phyloP scores from a whole-genome alignment of 2,329 filamentous ascomycete species.

The Mycosphaerella arachidis region DNA sequence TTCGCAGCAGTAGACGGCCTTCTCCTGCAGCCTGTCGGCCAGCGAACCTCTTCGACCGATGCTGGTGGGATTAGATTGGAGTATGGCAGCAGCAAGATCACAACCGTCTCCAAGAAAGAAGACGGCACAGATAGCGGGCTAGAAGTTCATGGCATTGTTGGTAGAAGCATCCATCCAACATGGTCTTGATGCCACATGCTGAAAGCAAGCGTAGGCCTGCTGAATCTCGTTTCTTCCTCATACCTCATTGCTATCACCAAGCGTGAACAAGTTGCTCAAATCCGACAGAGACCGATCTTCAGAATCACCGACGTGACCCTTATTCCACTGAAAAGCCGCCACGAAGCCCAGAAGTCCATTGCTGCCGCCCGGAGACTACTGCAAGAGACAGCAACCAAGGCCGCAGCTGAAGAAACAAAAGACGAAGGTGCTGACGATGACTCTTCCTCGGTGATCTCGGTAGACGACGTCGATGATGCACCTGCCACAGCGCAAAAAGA shows the following conservation, averaged over 20 bases:
- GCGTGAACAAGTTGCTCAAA: slow-evolving; percentile 81
- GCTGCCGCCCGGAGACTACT: slow-evolving; percentile 52
- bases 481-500: slow-evolving; percentile 14
- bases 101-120: slow-evolving; percentile 38
- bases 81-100: slow-evolving; percentile 49
- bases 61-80: slow-evolving; percentile 11
- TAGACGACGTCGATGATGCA: slow-evolving; percentile 27
- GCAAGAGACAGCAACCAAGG: slow-evolving; percentile 13
- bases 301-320: slow-evolving; percentile 82
- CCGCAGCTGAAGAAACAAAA: slow-evolving; percentile 27
- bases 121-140: slow-evolving; percentile 39
- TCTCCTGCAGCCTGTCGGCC: slow-evolving; percentile 66
- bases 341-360: slow-evolving; percentile 70
- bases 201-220: slow-evolving; percentile 58
- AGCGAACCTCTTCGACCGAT: slow-evolving; percentile 37
- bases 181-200: slow-evolving; percentile 1
- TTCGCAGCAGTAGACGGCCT: slow-evolving; percentile 74
- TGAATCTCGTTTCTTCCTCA: slow-evolving; percentile 73
- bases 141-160: slow-evolving; percentile 52
- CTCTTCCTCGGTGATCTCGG: slow-evolving; percentile 33
- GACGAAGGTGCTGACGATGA: slow-evolving; percentile 31
- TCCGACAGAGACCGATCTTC: slow-evolving; percentile 78
- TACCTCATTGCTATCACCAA: slow-evolving; percentile 85
- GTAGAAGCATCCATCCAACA: slow-evolving; percentile 37
- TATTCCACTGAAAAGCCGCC: slow-evolving; percentile 76